Evolutionary conservation across 1,139 yeast genomes (phyloP).

Genomic region (Pichia sp.): DNA sequence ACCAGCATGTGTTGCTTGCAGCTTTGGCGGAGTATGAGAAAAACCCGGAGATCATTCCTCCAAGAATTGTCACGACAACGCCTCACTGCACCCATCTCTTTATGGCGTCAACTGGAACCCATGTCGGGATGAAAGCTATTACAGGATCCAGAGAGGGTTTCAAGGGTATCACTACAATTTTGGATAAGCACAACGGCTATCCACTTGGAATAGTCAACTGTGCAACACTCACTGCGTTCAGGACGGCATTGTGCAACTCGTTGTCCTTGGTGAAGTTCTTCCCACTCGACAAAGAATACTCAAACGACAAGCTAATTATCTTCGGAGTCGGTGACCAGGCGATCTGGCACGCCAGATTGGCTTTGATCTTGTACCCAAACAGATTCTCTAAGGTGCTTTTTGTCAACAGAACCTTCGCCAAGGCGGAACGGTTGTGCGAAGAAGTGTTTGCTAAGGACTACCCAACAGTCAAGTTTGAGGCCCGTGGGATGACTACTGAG

Average conservation of each 20-base stretch:
- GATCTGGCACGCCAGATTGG: conserved; percentile 56
- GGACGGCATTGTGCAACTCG: conserved; percentile 61
- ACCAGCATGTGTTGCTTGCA: conserved; percentile 27
- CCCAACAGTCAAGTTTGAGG: conserved; percentile 26
- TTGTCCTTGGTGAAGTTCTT: conserved; percentile 43
- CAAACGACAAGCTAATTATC: conserved; percentile 33
- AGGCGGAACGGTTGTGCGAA: conserved; percentile 35
- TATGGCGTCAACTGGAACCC: conserved; percentile 54
- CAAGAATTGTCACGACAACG: conserved; percentile 37
- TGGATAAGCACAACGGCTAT: conserved; percentile 49
- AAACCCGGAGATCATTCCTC: conserved; percentile 36
- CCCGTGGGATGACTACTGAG: conserved; percentile 16
- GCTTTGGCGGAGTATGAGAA: conserved; percentile 31
- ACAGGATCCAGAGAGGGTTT: conserved; percentile 51
- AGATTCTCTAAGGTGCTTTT: conserved; percentile 40
- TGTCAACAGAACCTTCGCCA: conserved; percentile 43
- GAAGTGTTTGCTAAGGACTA: conserved; percentile 30
- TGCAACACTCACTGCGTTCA: conserved; percentile 56
- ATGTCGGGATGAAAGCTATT: conserved; percentile 44
- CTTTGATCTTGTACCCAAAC: conserved; percentile 40
- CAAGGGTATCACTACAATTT: conserved; percentile 47
- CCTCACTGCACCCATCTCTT: conserved; percentile 47
- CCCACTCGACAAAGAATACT: conserved; percentile 22
- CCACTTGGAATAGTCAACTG: conserved; percentile 56
- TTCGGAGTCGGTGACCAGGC: conserved; percentile 71